Conservation (phyloP, 1,139 yeast species). For the Meyerozyma carpophila region DNA sequence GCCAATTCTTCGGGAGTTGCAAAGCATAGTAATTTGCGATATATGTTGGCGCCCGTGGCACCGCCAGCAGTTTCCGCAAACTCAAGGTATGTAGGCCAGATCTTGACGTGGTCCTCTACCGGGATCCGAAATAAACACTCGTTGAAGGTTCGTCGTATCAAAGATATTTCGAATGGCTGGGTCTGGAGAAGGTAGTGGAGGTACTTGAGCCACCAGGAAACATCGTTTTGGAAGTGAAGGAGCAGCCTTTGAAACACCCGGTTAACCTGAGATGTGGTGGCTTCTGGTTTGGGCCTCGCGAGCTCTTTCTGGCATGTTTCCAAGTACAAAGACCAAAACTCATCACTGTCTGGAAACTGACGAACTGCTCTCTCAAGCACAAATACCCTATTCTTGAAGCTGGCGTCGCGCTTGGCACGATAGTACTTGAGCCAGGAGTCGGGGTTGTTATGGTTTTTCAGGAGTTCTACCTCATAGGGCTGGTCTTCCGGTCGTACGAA, state of each 20-base stretch:
- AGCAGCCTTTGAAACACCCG: background rate
- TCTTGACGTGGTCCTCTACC: slow-evolving; percentile 43
- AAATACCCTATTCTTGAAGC: slow-evolving; percentile 31
- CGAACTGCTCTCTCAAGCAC: slow-evolving; percentile 51
- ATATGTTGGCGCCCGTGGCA: slow-evolving; percentile 33
- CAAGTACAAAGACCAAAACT: slow-evolving; percentile 54
- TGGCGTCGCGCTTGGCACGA: slow-evolving; percentile 19
- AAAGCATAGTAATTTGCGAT: slow-evolving; percentile 39
- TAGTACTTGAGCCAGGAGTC: slow-evolving; percentile 53
- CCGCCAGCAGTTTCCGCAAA: slow-evolving; percentile 50
- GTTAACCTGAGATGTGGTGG: background rate
- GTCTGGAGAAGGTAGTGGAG: slow-evolving; percentile 38
- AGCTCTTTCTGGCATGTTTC: slow-evolving; percentile 27
- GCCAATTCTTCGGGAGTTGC: slow-evolving; percentile 8
- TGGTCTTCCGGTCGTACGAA: background rate
- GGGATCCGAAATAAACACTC: slow-evolving; percentile 47
- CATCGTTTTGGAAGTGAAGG: background rate
- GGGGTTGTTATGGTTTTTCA: slow-evolving; percentile 38
- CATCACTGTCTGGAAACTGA: slow-evolving; percentile 43
- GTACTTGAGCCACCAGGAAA: slow-evolving; percentile 18
- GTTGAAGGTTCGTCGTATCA: slow-evolving; percentile 48
- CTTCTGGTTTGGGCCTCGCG: slow-evolving; percentile 14
- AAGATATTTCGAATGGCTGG: slow-evolving; percentile 29
- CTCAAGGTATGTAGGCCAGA: slow-evolving; percentile 57
- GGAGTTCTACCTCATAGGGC: slow-evolving; percentile 35